Evolutionary conservation across 2,329 filamentous ascomycete species (phyloP), one percentile per base, ranked within the genome.

Genomic region (Botryosphaeria agaves): DNA sequence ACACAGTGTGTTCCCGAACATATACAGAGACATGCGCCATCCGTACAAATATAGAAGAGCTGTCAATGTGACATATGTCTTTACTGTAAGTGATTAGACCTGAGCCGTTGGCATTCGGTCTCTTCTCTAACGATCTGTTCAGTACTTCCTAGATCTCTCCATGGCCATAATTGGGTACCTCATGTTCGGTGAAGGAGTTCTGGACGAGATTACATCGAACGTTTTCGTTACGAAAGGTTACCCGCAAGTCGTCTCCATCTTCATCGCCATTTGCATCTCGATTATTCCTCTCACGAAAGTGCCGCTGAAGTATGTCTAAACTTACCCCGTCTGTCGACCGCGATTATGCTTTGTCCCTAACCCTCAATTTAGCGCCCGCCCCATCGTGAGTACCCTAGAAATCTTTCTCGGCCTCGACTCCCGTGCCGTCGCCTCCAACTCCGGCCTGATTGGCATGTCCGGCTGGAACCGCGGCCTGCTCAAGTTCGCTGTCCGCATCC

Each of bases 271-370:
- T 37, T 87, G 85, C 51, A 80, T 95, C 41, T 78, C 78, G 46
- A 84, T 94, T 47, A 93, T 95, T 38, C 89, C 87, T 1, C 61
- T 98, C 30, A 94, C 87, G 20, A 98, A 98, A 55, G 74, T 94
- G n/a, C 84, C 85, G 0, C 62, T 94, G 20, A 91, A 85, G 52
- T 64, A 49, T 49, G 52, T 51, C 39, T n/a, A n/a, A n/a, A n/a
- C n/a, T n/a, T n/a, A n/a, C n/a, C n/a, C n/a, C 39, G n/a, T n/a
- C n/a, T n/a, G n/a, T n/a, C n/a, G 28, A 8, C 5, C 12, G n/a
- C n/a, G n/a, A n/a, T n/a, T n/a, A n/a, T n/a, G n/a, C n/a, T n/a
- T n/a, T n/a, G n/a, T n/a, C n/a, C n/a, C n/a, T n/a, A n/a, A n/a
- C n/a, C 29, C 16, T 19, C 21, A 19, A 15, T 37, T 37, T 32